phyloP scores from a whole-genome alignment of 1,139 yeast genomes.

The Groenewaldozyma sp. region DNA sequence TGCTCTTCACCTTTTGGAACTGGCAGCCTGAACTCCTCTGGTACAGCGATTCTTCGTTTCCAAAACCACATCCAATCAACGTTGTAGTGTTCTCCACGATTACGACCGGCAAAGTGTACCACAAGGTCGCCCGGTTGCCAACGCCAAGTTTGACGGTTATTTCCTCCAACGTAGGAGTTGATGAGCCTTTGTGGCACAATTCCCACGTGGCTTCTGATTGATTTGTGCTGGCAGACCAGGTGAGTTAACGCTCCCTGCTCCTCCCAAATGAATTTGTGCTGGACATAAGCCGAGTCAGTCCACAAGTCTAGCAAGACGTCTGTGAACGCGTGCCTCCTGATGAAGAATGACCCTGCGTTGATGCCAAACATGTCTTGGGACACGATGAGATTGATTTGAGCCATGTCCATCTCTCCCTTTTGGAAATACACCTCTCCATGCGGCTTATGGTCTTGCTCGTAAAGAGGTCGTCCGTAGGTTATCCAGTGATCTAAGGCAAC shows the following conservation, averaged over 20 bases:
- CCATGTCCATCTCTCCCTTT: constrained; percentile 15
- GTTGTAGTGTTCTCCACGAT: too few relatives aligned
- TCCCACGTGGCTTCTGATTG: too few relatives aligned
- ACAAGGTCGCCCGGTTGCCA: background rate
- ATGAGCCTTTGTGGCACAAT: too few relatives aligned
- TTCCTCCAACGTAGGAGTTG: too few relatives aligned
- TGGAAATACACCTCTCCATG: constrained; percentile 11
- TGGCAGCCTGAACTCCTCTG: background rate
- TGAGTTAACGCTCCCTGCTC: too few relatives aligned
- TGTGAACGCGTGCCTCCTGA: too few relatives aligned
- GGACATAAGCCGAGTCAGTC: too few relatives aligned
- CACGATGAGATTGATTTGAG: constrained; percentile 21
- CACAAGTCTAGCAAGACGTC: too few relatives aligned
- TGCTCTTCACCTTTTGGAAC: too few relatives aligned
- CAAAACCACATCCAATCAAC: background rate
- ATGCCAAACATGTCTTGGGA: constrained; percentile 21
- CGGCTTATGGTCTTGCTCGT: constrained; percentile 14
- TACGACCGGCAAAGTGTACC: background rate
- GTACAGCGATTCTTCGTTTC: background rate
- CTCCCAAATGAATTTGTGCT: too few relatives aligned
- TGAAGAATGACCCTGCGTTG: constrained; percentile 32
- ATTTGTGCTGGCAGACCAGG: too few relatives aligned
- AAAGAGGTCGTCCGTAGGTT: constrained; percentile 19
- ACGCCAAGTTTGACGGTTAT: background rate
- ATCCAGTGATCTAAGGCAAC: constrained; percentile 19